These are phyloP conservation scores for Ascochyta lentis DNA, from an alignment of 2,329 filamentous ascomycete species.

Conservation along the genomic window DNA sequence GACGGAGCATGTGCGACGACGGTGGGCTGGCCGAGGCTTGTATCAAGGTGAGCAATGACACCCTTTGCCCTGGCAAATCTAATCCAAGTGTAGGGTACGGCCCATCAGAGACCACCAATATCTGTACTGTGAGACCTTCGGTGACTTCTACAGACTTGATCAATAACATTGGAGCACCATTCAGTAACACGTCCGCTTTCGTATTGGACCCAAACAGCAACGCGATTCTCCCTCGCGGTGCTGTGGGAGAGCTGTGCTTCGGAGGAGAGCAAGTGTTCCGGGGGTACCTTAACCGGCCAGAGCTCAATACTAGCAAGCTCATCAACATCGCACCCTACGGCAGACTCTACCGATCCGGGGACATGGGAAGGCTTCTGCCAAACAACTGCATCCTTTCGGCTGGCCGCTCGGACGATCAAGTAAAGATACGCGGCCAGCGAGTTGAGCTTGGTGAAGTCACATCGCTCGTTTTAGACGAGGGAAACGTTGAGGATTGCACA, in stretches of 20 bases:
- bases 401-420: slow-evolving; percentile 77
- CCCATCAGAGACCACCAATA: slow-evolving; percentile 86
- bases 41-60: slow-evolving; percentile 65
- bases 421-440: slow-evolving; percentile 81
- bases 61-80: background rate
- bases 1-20: slow-evolving; percentile 71
- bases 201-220: slow-evolving; percentile 58
- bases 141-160: slow-evolving; percentile 66
- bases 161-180: slow-evolving; percentile 76
- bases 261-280: slow-evolving; percentile 79
- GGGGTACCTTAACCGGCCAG: slow-evolving; percentile 73
- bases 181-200: slow-evolving; percentile 78
- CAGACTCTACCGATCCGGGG: slow-evolving; percentile 80
- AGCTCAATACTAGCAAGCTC: slow-evolving; percentile 70
- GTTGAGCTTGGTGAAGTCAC: slow-evolving; percentile 82
- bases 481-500: slow-evolving; percentile 65
- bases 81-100: slow-evolving; percentile 65
- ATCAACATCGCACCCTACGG: slow-evolving; percentile 72
- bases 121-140: slow-evolving; percentile 74
- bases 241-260: slow-evolving; percentile 83
- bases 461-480: slow-evolving; percentile 62
- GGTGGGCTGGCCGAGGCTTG: slow-evolving; percentile 71
- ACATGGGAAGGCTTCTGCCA: slow-evolving; percentile 78
- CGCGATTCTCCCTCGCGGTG: slow-evolving; percentile 68
- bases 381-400: slow-evolving; percentile 77